Evolutionary conservation across 176 grass and related monocot species (phyloP).

Genomic region (Lolium multiflorum): DNA sequence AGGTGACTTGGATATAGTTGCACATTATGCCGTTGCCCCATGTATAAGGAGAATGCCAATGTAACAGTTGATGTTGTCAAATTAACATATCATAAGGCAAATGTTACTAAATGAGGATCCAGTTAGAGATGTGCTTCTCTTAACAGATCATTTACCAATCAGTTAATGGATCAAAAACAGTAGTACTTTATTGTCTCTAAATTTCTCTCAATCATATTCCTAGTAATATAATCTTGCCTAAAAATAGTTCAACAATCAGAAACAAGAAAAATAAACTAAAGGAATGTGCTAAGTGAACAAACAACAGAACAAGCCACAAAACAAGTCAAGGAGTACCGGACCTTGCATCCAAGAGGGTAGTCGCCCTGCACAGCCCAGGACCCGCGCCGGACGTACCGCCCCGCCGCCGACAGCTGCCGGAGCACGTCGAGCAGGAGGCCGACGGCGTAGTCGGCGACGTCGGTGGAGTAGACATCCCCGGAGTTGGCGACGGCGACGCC

Average conservation of each 20-base stretch:
- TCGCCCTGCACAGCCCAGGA: constrained; percentile 44
- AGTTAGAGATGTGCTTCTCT: neutral
- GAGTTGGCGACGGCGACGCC: constrained; percentile 20
- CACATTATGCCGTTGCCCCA: neutral
- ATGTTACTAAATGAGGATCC: neutral
- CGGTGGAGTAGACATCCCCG: neutral
- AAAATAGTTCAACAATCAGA: too few relatives aligned
- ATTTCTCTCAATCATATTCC: too few relatives aligned
- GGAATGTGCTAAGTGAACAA: too few relatives aligned
- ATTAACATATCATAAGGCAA: neutral
- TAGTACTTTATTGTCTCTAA: too few relatives aligned
- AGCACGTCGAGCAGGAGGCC: constrained; percentile 50
- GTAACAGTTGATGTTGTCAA: neutral
- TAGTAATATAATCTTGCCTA: too few relatives aligned
- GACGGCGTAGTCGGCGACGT: constrained; percentile 59
- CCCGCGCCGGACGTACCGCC: constrained; percentile 41
- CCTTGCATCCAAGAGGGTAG: constrained; percentile 55
- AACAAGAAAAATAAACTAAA: too few relatives aligned
- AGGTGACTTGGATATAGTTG: neutral
- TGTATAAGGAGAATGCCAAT: neutral
- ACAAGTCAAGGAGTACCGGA: neutral
- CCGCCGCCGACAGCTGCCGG: constrained; percentile 43
- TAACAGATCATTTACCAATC: neutral
- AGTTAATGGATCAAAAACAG: neutral
- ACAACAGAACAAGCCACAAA: neutral